Conservation (phyloP, 345 rosid species). For the Hirschfeldia incana region DNA sequence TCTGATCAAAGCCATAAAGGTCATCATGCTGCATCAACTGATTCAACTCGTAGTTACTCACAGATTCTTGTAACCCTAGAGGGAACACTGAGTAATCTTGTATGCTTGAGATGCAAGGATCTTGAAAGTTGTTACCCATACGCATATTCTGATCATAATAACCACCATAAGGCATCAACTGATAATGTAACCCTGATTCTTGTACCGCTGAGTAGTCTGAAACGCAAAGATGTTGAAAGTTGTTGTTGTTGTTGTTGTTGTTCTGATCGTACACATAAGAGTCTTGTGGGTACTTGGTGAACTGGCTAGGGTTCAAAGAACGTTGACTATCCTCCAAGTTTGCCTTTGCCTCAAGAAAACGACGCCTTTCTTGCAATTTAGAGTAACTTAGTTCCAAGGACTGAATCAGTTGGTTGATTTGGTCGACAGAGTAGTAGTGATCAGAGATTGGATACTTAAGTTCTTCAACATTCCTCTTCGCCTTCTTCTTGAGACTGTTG, state of each 20-base stretch:
- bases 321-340: too few relatives aligned
- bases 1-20: slow-evolving; percentile 6
- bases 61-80: neutral
- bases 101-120: neutral
- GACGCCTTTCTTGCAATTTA: neutral
- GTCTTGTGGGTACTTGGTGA: neutral
- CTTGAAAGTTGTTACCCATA: neutral
- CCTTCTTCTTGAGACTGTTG: neutral
- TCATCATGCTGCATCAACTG: slow-evolving; percentile 12
- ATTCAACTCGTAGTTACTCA: neutral
- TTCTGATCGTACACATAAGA: neutral
- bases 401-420: neutral
- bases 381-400: neutral
- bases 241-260: neutral
- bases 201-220: neutral
- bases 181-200: neutral
- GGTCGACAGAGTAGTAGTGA: slow-evolving; percentile 18
- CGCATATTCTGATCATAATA: neutral
- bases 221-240: neutral
- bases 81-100: neutral
- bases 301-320: neutral
- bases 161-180: neutral
- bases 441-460: slow-evolving; percentile 14
- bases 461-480: neutral
- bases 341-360: neutral